phyloP scores from a whole-genome alignment of 371 early-diverging fungal genomes.

The Coemansia sp. region DNA sequence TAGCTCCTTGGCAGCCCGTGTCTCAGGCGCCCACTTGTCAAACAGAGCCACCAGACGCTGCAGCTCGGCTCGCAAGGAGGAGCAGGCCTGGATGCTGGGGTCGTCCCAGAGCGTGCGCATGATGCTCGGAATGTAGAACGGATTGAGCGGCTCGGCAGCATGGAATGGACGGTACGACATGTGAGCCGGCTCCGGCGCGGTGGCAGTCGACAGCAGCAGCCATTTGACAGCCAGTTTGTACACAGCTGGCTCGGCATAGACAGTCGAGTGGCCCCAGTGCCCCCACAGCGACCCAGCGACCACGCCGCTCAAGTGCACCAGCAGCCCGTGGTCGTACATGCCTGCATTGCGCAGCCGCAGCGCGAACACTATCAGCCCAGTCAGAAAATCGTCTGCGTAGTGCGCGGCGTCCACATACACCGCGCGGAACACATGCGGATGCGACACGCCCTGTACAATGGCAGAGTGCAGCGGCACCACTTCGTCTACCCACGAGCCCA shows the following conservation, averaged over 20 bases:
- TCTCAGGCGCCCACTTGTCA: slow-evolving; percentile 76
- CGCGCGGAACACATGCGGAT: slow-evolving; percentile 85
- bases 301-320: slow-evolving; percentile 80
- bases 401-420: slow-evolving; percentile 81
- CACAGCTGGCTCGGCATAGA: slow-evolving; percentile 86
- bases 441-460: slow-evolving; percentile 76
- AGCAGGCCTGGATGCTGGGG: slow-evolving; percentile 59
- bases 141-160: slow-evolving; percentile 66
- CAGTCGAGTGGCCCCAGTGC: slow-evolving; percentile 85
- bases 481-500: slow-evolving; percentile 87
- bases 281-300: slow-evolving; percentile 82
- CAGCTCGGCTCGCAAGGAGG: slow-evolving; percentile 61
- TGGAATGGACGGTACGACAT: slow-evolving; percentile 51
- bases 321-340: slow-evolving; percentile 77
- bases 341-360: slow-evolving; percentile 82
- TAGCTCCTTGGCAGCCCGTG: slow-evolving; percentile 73
- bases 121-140: slow-evolving; percentile 88
- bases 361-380: slow-evolving; percentile 78
- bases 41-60: slow-evolving; percentile 62
- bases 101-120: slow-evolving; percentile 80
- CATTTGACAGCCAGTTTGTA: slow-evolving; percentile 62
- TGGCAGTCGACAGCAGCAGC: slow-evolving; percentile 50
- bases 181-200: slow-evolving; percentile 28
- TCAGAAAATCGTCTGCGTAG: slow-evolving; percentile 80
- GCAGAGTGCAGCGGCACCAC: slow-evolving; percentile 93